phyloP scores from a whole-genome alignment of 108 stramenopile genomes.

The Seminavis robusta region DNA sequence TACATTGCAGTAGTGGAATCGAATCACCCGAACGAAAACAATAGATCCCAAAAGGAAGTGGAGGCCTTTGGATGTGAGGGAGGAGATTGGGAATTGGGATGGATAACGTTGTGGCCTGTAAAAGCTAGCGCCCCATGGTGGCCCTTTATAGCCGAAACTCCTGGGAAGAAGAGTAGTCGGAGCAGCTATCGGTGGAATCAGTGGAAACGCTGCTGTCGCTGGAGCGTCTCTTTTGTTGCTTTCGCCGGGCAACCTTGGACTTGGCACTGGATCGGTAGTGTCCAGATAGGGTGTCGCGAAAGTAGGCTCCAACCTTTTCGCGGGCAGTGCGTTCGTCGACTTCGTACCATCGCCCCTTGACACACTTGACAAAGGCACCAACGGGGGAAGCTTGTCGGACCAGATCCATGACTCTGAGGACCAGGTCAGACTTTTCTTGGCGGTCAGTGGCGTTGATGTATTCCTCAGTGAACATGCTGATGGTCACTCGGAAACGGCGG shows the following conservation, averaged over 20 bases:
- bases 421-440: constrained; percentile 15
- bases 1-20: too few relatives aligned
- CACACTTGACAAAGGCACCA: constrained; percentile 13
- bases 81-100: too few relatives aligned
- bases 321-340: constrained; percentile 18
- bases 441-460: constrained; percentile 16
- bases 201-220: too few relatives aligned
- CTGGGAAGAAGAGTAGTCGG: too few relatives aligned
- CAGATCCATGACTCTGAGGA: constrained; percentile 20
- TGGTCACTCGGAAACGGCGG: constrained; percentile 28
- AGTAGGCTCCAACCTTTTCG: constrained; percentile 28
- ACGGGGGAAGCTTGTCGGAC: background rate
- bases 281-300: constrained; percentile 16
- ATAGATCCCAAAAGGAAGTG: too few relatives aligned
- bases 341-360: constrained; percentile 16
- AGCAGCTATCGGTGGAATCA: too few relatives aligned
- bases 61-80: too few relatives aligned
- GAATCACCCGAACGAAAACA: too few relatives aligned
- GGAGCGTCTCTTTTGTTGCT: too few relatives aligned
- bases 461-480: constrained; percentile 13
- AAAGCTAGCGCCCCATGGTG: too few relatives aligned
- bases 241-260: constrained; percentile 9
- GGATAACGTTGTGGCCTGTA: too few relatives aligned
- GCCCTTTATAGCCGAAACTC: too few relatives aligned
- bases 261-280: constrained; percentile 26